Base-by-base conservation (phyloP, 176 grass and related monocot genomes). In the Aegilops tauschii region DNA sequence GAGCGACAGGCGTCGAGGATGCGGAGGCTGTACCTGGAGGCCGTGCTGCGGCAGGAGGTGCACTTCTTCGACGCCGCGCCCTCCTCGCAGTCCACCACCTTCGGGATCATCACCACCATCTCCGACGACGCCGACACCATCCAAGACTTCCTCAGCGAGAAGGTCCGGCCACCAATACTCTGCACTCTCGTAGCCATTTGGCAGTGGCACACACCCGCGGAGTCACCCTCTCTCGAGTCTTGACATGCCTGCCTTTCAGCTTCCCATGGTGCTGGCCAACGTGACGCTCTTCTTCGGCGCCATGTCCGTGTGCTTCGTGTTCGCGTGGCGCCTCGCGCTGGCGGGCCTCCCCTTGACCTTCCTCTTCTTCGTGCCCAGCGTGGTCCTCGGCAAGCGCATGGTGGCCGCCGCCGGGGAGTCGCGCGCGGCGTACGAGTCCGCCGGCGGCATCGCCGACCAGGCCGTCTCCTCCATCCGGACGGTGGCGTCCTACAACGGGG, bases 111-210 rank as follows among this genome's bases (percentile, higher is more conserved):
- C 52, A 86, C 92, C 89, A 89, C 89, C 76, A 82, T 93, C 83
- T 89, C 89, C 86, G 77, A 85, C 86, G 89, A 94, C 69, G 89
- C 86, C 80, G 89, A 91, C 83, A 45, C 87, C 21, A 86, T 94
- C 75, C 89, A 94, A 25, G 89, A 91, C 29, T 85, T 86, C 84
- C 74, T 94, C 80, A 78, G 80, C 80, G 92, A 94, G 85, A 93
- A 93, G 87, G 90, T 92, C 49, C 1, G 31, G 2, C 28, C 27
- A 30, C 5, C 13, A 34, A 58, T 25, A 25, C 23, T 25, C 23
- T 25, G 23, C 23, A 25, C 23, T 25, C 23, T 25, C 23, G 23
- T 25, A 25, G 23, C 23, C 23, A 25, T 25, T 25, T 25, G 23
- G 23, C 23, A 25, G 23, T 25, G 23, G 23, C 23, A 25, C 23